Evolutionary conservation across 2,329 filamentous ascomycete genomes (phyloP).

Genomic region (Cladosporium sp.): DNA sequence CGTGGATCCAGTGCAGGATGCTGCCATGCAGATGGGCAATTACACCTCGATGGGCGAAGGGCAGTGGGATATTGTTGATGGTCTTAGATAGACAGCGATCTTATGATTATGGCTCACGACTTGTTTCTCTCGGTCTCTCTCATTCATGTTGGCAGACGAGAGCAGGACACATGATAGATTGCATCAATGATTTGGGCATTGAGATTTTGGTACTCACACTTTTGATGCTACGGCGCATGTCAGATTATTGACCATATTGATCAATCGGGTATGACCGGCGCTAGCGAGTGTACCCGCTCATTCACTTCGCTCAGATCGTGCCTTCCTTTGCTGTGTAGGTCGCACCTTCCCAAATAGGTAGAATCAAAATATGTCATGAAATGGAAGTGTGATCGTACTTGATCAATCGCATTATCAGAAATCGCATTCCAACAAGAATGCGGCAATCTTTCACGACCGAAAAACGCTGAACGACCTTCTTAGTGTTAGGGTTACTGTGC

Average conservation of each 20-base stretch:
- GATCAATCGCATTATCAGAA: neutral
- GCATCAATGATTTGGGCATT: no score
- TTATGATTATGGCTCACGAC: neutral
- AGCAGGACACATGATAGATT: neutral
- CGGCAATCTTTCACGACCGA: neutral
- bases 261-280: neutral
- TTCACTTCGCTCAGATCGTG: neutral
- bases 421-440: neutral
- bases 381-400: neutral
- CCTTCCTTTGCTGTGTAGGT: neutral
- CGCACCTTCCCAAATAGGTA: neutral
- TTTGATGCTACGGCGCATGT: neutral
- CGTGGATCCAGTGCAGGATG: constrained; percentile 9
- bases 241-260: neutral
- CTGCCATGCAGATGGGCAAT: constrained; percentile 3
- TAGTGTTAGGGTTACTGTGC: neutral
- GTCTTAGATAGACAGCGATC: neutral
- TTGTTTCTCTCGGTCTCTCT: neutral
- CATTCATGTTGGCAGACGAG: neutral
- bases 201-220: neutral
- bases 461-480: neutral
- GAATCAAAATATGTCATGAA: neutral
- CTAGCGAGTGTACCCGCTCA: neutral
- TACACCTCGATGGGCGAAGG: neutral
- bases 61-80: neutral